These are phyloP conservation scores for Aspergillus ostianus DNA, from an alignment of 495 filamentous ascomycete genomes.

Conservation along the genomic window DNA sequence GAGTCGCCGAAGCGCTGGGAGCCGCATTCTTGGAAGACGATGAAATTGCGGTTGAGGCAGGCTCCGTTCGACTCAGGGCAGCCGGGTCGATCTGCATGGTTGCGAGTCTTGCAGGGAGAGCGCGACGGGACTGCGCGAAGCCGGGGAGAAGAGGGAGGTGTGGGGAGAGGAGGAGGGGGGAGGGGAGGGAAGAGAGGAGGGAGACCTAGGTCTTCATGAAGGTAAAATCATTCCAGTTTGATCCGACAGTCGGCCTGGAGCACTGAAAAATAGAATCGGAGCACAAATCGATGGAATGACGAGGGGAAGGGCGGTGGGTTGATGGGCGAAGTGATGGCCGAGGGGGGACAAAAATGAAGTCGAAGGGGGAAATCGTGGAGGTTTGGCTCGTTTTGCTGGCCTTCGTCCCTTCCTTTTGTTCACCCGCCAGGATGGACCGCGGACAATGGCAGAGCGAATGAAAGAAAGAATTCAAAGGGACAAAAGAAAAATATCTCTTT, in stretches of 20 bases:
- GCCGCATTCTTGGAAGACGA: slow-evolving; percentile 60
- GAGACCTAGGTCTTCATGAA: slow-evolving; percentile 46
- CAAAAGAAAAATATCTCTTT: background rate
- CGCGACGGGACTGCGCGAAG: slow-evolving; percentile 48
- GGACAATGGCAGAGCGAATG: background rate
- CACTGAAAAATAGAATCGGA: slow-evolving; percentile 14
- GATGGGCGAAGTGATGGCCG: slow-evolving; percentile 28
- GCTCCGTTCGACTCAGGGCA: slow-evolving; percentile 71
- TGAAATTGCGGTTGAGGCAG: slow-evolving; percentile 55
- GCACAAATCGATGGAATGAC: slow-evolving; percentile 24
- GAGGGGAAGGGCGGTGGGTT: slow-evolving; percentile 29
- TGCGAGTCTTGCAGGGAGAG: slow-evolving; percentile 34
- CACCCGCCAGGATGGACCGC: background rate
- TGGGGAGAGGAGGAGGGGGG: background rate
- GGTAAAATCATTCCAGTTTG: slow-evolving; percentile 18
- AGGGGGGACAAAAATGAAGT: slow-evolving; percentile 20
- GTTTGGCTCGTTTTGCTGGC: slow-evolving; percentile 7
- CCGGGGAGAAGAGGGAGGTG: slow-evolving; percentile 18
- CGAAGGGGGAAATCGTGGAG: slow-evolving; percentile 20
- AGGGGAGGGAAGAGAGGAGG: background rate
- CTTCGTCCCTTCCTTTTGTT: slow-evolving; percentile 18
- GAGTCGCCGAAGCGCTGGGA: slow-evolving; percentile 52
- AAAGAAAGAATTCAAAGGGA: slow-evolving; percentile 1
- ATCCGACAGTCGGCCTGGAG: slow-evolving; percentile 8
- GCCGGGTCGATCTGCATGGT: slow-evolving; percentile 86